Evolutionary conservation across 1,139 yeast genomes (phyloP).

Genomic region (Geotrichum armillariae): DNA sequence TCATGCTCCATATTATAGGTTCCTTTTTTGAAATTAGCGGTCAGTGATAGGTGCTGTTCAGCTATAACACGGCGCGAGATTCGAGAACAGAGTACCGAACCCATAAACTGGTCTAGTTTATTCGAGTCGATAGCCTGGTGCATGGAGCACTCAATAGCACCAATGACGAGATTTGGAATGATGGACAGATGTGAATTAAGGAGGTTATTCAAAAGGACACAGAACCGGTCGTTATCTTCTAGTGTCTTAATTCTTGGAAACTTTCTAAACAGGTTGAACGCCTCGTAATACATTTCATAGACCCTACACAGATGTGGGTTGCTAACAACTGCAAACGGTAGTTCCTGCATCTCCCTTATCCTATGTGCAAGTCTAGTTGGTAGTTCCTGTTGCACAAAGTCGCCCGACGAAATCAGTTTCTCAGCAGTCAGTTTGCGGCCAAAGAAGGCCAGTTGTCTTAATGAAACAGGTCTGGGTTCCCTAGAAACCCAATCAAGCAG

Average conservation of each 20-base stretch:
- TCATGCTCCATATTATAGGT: slow-evolving; percentile 40
- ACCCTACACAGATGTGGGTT: slow-evolving; percentile 84
- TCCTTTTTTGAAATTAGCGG: slow-evolving; percentile 54
- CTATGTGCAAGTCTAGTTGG: slow-evolving; percentile 83
- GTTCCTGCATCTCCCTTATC: slow-evolving; percentile 70
- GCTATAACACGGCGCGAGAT: slow-evolving; percentile 87
- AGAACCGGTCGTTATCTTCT: slow-evolving; percentile 73
- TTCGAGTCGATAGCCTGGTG: slow-evolving; percentile 60
- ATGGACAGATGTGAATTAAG: slow-evolving; percentile 74
- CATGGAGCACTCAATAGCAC: slow-evolving; percentile 79
- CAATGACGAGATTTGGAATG: slow-evolving; percentile 88
- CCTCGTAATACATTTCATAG: slow-evolving; percentile 83
- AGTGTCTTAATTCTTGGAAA: slow-evolving; percentile 64
- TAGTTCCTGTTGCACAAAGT: slow-evolving; percentile 81
- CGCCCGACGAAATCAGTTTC: slow-evolving; percentile 78
- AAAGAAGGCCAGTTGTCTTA: slow-evolving; percentile 84
- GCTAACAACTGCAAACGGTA: slow-evolving; percentile 83
- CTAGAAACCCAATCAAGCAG: slow-evolving; percentile 64
- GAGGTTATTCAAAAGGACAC: slow-evolving; percentile 59
- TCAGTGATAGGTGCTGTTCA: slow-evolving; percentile 82
- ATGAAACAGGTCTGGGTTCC: slow-evolving; percentile 83
- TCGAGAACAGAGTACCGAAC: slow-evolving; percentile 76
- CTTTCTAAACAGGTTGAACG: slow-evolving; percentile 80
- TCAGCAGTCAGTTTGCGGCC: slow-evolving; percentile 79
- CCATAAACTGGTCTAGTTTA: slow-evolving; percentile 69